These are phyloP conservation scores for Cystobasidiaceae sp. DNA, from an alignment of 1,284 basidiomycete genomes.

Conservation along the genomic window DNA sequence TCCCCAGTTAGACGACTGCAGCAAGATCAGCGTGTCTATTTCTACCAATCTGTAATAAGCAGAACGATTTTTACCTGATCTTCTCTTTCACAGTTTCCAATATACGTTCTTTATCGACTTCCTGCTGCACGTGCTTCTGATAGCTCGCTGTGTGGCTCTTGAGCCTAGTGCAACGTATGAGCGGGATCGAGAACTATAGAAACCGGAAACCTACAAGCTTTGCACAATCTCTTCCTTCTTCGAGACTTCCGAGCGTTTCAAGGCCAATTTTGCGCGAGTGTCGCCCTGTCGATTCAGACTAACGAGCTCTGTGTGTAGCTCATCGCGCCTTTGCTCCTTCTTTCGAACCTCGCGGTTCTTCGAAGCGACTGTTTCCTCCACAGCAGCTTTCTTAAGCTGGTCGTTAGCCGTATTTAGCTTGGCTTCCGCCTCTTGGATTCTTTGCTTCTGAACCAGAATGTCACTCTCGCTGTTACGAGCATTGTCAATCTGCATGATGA, in stretches of 20 bases:
- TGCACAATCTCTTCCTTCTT: conserved; percentile 62
- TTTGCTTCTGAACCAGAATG: conserved; percentile 47
- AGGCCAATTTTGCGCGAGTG: conserved; percentile 68
- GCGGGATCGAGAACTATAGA: conserved; percentile 7
- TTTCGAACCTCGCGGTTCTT: conserved; percentile 55
- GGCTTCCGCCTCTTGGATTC: conserved; percentile 56
- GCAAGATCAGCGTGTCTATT: background rate
- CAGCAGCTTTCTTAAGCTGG: conserved; percentile 60
- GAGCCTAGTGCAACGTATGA: background rate
- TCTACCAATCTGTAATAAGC: background rate
- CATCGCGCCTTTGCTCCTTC: conserved; percentile 68
- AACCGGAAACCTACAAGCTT: conserved; percentile 56
- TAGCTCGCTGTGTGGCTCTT: conserved; percentile 3
- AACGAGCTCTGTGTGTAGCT: conserved; percentile 66
- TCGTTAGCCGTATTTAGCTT: conserved; percentile 56
- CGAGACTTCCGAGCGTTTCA: conserved; percentile 66
- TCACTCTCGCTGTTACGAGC: conserved; percentile 55
- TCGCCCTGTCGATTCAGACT: conserved; percentile 74
- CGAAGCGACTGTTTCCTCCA: conserved; percentile 64
- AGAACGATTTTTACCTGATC: conserved; percentile 2
- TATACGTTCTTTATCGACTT: conserved; percentile 20
- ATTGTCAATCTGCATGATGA: conserved; percentile 48
- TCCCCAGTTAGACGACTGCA: conserved; percentile 1
- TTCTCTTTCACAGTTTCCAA: conserved; percentile 13
- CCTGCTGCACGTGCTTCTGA: conserved; percentile 17